phyloP scores from a whole-genome alignment of 2,329 filamentous ascomycete species.

The Aureobasidium sp. region DNA sequence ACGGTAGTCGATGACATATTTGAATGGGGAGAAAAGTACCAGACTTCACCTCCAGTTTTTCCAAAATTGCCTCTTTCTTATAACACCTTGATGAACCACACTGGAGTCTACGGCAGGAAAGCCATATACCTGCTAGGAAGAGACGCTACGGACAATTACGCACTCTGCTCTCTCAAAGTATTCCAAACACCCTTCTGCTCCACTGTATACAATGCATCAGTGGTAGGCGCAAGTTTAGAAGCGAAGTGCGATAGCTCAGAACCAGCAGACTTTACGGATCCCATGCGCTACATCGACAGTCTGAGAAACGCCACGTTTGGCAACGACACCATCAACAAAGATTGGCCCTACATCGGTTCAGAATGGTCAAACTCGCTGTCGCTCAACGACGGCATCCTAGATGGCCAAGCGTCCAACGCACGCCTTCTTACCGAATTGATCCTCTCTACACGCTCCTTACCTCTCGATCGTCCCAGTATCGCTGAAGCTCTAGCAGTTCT shows the following conservation, averaged over 20 bases:
- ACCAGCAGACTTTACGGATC: slow-evolving; percentile 31
- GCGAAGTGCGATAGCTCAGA: slow-evolving; percentile 53
- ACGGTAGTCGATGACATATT: slow-evolving; percentile 60
- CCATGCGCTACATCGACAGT: slow-evolving; percentile 48
- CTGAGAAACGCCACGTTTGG: slow-evolving; percentile 48
- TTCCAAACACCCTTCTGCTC: slow-evolving; percentile 60
- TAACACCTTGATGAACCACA: slow-evolving; percentile 60
- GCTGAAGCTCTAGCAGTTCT: slow-evolving; percentile 68
- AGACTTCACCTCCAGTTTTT: slow-evolving; percentile 32
- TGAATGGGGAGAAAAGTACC: slow-evolving; percentile 50
- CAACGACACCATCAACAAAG: slow-evolving; percentile 31
- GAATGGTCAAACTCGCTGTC: slow-evolving; percentile 39
- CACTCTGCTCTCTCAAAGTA: slow-evolving; percentile 60
- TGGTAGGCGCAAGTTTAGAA: slow-evolving; percentile 50
- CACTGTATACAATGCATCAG: slow-evolving; percentile 45
- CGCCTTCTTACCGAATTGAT: slow-evolving; percentile 40
- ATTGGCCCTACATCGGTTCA: slow-evolving; percentile 39
- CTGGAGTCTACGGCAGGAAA: slow-evolving; percentile 36
- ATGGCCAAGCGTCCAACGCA: slow-evolving; percentile 38
- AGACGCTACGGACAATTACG: slow-evolving; percentile 40
- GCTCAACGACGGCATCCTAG: slow-evolving; percentile 36
- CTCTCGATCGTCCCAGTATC: slow-evolving; percentile 54
- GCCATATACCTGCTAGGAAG: slow-evolving; percentile 62
- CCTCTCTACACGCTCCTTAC: slow-evolving; percentile 35
- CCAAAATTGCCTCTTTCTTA: slow-evolving; percentile 49